A percentile compares a stretch with the other conserved stretches of the same genome.
Evolutionary conservation across 2,329 filamentous ascomycete genomes (phyloP).

Genomic region (Claviceps spartinae): DNA sequence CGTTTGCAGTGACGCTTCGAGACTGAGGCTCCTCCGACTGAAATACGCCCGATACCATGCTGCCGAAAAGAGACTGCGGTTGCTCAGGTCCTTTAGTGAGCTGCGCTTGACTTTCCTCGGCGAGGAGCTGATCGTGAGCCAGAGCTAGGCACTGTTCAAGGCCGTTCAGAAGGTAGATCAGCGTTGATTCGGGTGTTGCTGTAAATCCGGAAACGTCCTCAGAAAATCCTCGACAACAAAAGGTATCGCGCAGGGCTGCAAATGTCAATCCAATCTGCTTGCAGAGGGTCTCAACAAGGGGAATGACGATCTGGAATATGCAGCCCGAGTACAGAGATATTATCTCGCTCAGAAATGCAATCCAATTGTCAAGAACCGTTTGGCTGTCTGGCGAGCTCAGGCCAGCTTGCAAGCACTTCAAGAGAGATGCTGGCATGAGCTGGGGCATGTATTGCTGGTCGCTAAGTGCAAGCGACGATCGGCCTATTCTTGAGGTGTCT

Average conservation of each 20-base stretch:
- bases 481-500: constrained; percentile 27
- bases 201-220: background rate
- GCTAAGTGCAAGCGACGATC: constrained; percentile 22
- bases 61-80: constrained; percentile 79
- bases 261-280: constrained; percentile 63
- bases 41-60: constrained; percentile 87
- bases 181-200: constrained; percentile 48
- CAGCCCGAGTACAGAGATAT: constrained; percentile 71
- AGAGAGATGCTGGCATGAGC: constrained; percentile 53
- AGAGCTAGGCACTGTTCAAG: constrained; percentile 81
- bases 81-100: constrained; percentile 67
- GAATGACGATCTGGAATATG: constrained; percentile 83
- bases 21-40: constrained; percentile 61
- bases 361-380: constrained; percentile 79
- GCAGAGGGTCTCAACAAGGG: constrained; percentile 81
- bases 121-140: constrained; percentile 68
- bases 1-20: constrained; percentile 81
- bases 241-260: constrained; percentile 51
- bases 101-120: constrained; percentile 58
- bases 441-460: constrained; percentile 13
- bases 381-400: constrained; percentile 63
- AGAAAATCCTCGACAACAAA: constrained; percentile 23
- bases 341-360: constrained; percentile 69
- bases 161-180: constrained; percentile 82
- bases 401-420: constrained; percentile 73